These are phyloP conservation scores for Nicotiana attenuata DNA, from an alignment of 257 asterid genomes.

Conservation along the genomic window DNA sequence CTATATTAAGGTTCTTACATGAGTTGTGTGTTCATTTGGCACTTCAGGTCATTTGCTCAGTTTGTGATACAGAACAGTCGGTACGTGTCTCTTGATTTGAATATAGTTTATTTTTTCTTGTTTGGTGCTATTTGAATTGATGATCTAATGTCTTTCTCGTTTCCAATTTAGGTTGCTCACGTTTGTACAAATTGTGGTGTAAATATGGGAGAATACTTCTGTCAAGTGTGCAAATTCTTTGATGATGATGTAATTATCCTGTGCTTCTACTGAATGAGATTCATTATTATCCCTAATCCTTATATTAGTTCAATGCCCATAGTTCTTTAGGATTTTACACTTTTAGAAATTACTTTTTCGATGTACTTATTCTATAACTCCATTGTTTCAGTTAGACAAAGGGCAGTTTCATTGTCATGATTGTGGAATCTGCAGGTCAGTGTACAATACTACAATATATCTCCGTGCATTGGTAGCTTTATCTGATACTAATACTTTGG, in stretches of 20 bases:
- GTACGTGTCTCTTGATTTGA: slow-evolving; percentile 36
- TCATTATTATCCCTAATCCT: not conserved
- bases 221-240: slow-evolving; percentile 75
- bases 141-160: not conserved
- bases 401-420: slow-evolving; percentile 90
- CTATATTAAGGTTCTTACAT: not conserved
- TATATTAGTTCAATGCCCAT: not conserved
- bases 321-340: not conserved
- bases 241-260: slow-evolving; percentile 75
- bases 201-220: slow-evolving; percentile 95
- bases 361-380: not conserved
- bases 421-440: slow-evolving; percentile 95
- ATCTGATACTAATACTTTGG: not conserved
- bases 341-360: not conserved
- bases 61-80: slow-evolving; percentile 95
- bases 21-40: not conserved
- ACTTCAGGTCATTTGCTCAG: slow-evolving; percentile 89
- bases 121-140: not conserved
- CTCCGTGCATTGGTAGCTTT: not conserved
- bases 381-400: slow-evolving; percentile 57
- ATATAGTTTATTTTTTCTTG: not conserved
- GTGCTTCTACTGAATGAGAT: not conserved
- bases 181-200: slow-evolving; percentile 92
- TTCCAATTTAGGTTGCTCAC: slow-evolving; percentile 53
- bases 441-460: not conserved